Evolutionary conservation across 768 basidiomycete species (phyloP).

Genomic region (Suillus decipiens): DNA sequence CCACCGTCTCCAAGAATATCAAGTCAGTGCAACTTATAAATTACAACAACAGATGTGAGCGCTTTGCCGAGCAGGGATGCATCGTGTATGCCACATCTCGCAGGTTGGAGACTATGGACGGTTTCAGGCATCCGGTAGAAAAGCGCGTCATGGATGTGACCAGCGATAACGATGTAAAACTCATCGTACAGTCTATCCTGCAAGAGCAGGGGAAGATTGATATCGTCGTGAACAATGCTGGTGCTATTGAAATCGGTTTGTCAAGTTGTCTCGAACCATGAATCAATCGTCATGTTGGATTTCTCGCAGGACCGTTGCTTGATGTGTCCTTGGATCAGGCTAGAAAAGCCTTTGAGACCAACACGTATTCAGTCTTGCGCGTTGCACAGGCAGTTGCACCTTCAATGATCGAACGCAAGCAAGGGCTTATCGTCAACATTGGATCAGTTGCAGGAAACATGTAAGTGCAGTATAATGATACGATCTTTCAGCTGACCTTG

Average conservation of each 20-base stretch:
- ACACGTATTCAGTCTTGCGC: constrained; percentile 63
- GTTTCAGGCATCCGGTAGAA: constrained; percentile 50
- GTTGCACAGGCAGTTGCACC: constrained; percentile 65
- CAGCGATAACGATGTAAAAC: constrained; percentile 55
- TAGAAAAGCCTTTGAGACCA: constrained; percentile 60
- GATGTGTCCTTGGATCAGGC: constrained; percentile 61
- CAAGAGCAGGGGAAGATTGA: constrained; percentile 64
- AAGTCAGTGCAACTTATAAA: no score
- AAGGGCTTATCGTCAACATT: constrained; percentile 72
- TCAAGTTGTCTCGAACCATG: background rate
- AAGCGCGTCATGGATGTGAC: constrained; percentile 63
- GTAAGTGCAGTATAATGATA: constrained; percentile 38
- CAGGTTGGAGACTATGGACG: constrained; percentile 57
- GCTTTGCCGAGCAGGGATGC: constrained; percentile 65
- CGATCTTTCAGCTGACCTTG: background rate
- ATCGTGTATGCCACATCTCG: constrained; percentile 79
- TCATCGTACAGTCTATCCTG: constrained; percentile 52
- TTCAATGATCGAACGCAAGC: constrained; percentile 64
- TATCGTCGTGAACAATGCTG: constrained; percentile 79
- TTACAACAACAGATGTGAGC: constrained; percentile 52
- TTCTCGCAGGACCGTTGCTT: constrained; percentile 38
- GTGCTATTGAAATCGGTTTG: constrained; percentile 47
- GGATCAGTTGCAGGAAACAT: constrained; percentile 66
- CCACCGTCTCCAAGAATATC: background rate
- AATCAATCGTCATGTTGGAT: constrained; percentile 6